Evolutionary conservation across 768 basidiomycete genomes (phyloP), one percentile per base, ranked within the genome.

Genomic region (Tricholoma sp.): DNA sequence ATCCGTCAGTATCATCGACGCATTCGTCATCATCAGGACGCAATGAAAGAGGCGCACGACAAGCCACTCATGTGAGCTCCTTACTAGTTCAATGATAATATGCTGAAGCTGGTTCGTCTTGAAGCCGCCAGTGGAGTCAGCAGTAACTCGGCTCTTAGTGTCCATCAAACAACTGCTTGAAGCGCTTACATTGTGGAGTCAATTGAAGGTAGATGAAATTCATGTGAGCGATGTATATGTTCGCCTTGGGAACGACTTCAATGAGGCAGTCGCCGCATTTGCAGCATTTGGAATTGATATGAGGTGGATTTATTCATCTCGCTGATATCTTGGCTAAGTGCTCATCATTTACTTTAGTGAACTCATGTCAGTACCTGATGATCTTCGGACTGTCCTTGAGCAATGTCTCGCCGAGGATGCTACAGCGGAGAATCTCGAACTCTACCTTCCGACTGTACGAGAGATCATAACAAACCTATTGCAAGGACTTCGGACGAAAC

Each of bases 161-260:
- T 87, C 94, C 31, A 98, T 98, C 61, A 96, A 98, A 69, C 84
- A 91, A 59, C 83, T 99, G n/a, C 79, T 99, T 36, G 94, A 97
- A 68, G 80, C 89, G 1, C 79, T 97, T 54, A 92, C 90, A 6
- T 74, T 81, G 74, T 97, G 94, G 94, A 91, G 89, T 69, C 77
- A 77, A 57, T 71, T 81, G 58, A 79, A 84, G 63, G 79, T 89
- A 63, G 77, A 84, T 55, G 94, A 96, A 67, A 74, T 71, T 42
- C 79, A 90, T 62, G 94, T 99, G 67, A 97, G 94, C 78, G 93
- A 98, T 70, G 91, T 97, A 53, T 99, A 99, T 71, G 97, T 99
- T 53, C 84, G 86, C 54, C 78, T 99, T 20, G 97, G 97, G 20
- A 98, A 98, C 71, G 95, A 97, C 68, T 98, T 99, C 77, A 98